Conservation (phyloP, 2,329 filamentous ascomycete genomes). For the Nemania abortiva region DNA sequence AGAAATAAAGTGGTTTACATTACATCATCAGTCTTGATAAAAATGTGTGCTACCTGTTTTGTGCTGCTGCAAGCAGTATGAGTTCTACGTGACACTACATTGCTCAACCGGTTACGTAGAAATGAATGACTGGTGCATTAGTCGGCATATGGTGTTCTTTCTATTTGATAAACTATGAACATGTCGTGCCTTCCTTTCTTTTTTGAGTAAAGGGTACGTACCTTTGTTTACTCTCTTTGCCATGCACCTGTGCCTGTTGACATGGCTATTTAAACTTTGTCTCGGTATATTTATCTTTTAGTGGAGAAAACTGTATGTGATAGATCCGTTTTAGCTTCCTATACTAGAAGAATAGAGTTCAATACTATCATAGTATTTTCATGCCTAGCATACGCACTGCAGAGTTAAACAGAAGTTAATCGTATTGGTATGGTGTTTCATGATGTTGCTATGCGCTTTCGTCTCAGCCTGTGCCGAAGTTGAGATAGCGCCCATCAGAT, state of each 20-base stretch:
- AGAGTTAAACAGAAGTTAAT: background rate
- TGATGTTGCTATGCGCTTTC: background rate
- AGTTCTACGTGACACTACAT: background rate
- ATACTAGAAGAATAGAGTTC: background rate
- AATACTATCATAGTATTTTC: too few relatives aligned
- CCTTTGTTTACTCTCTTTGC: too few relatives aligned
- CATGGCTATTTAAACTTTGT: too few relatives aligned
- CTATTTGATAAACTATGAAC: too few relatives aligned
- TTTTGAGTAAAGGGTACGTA: too few relatives aligned
- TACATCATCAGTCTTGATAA: background rate
- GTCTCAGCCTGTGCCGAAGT: background rate
- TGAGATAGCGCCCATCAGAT: background rate
- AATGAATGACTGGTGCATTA: too few relatives aligned
- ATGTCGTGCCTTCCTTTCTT: too few relatives aligned
- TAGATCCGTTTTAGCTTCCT: background rate
- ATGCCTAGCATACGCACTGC: background rate
- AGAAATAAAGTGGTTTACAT: slow-evolving; percentile 1
- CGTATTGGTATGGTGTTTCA: background rate
- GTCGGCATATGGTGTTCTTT: background rate
- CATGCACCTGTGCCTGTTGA: too few relatives aligned
- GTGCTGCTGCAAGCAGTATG: background rate
- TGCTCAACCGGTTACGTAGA: background rate
- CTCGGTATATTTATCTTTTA: too few relatives aligned
- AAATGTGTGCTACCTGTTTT: background rate
- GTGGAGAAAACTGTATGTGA: background rate